These are phyloP conservation scores for Auriscalpium vulgare DNA, from an alignment of 768 basidiomycete species.

Conservation along the genomic window DNA sequence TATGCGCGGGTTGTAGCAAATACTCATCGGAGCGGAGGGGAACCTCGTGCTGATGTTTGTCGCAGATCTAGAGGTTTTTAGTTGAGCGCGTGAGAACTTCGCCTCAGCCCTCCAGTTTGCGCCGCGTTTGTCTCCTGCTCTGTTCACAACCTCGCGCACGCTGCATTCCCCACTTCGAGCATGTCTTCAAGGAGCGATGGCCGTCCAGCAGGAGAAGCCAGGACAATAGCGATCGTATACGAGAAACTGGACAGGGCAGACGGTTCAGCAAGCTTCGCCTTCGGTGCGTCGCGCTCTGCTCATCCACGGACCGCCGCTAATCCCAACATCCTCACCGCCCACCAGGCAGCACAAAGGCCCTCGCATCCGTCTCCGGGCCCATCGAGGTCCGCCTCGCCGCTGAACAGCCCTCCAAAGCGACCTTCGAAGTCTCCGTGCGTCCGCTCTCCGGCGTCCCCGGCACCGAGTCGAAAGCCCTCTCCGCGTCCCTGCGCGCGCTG, in stretches of 20 bases:
- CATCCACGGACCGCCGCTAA: neutral
- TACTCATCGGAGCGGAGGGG: no score
- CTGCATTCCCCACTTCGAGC: no score
- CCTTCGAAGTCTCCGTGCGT: conserved; percentile 66
- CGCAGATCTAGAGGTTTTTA: no score
- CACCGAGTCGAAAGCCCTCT: conserved; percentile 57
- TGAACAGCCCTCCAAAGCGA: conserved; percentile 65
- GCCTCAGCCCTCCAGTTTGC: no score
- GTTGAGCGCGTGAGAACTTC: no score
- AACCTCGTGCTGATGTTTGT: no score
- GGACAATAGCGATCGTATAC: conserved; percentile 31
- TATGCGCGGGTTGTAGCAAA: no score
- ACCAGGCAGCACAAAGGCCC: conserved; percentile 33
- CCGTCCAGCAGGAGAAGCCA: neutral
- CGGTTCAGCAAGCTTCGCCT: conserved; percentile 48
- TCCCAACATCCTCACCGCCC: no score
- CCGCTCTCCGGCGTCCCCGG: conserved; percentile 64
- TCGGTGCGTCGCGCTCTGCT: conserved; percentile 23
- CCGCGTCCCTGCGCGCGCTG: conserved; percentile 43
- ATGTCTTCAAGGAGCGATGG: no score
- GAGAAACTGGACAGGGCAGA: conserved; percentile 52
- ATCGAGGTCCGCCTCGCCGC: conserved; percentile 63
- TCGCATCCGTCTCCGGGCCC: conserved; percentile 75
- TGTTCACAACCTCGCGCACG: no score
- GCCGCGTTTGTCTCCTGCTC: no score